Evolutionary conservation across 1,284 basidiomycete genomes (phyloP).

Genomic region (Ceratorhiza oryzae-sativae): DNA sequence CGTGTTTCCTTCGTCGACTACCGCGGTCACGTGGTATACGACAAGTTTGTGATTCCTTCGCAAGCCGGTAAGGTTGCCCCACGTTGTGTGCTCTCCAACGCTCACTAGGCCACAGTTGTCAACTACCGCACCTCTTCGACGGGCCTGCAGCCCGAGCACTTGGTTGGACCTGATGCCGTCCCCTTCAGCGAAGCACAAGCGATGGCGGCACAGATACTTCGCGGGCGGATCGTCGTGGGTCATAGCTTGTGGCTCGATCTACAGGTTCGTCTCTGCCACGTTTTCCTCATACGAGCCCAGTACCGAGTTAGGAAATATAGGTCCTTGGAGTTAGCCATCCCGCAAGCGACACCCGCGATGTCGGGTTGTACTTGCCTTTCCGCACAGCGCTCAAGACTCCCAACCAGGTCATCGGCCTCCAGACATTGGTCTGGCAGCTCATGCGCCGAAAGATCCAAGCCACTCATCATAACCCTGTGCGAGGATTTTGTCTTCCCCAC

Average conservation of each 20-base stretch:
- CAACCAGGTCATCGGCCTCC: conserved; percentile 70
- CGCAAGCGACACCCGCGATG: conserved; percentile 79
- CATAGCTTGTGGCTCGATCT: conserved; percentile 80
- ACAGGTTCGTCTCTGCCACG: conserved; percentile 57
- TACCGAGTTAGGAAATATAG: conserved; percentile 48
- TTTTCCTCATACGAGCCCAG: conserved; percentile 20
- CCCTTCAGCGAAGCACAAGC: conserved; percentile 68
- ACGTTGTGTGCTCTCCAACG: conserved; percentile 19
- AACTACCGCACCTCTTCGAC: conserved; percentile 77
- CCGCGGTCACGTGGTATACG: conserved; percentile 58
- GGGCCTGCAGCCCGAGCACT: conserved; percentile 57
- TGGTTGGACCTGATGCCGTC: conserved; percentile 51
- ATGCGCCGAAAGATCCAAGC: conserved; percentile 78
- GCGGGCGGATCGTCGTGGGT: conserved; percentile 63
- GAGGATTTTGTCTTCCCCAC: conserved; percentile 47
- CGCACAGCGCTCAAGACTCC: conserved; percentile 66
- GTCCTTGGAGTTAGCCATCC: conserved; percentile 83
- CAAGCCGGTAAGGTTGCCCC: conserved; percentile 48
- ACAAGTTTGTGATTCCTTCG: conserved; percentile 64
- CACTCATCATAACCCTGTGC: conserved; percentile 70
- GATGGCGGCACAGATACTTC: conserved; percentile 62
- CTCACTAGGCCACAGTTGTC: conserved; percentile 57
- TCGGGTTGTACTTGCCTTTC: conserved; percentile 80
- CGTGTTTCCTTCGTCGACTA: conserved; percentile 57
- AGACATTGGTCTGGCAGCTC: conserved; percentile 78